Conservation (phyloP, 495 filamentous ascomycete genomes). For the Durotheca rogersii region DNA sequence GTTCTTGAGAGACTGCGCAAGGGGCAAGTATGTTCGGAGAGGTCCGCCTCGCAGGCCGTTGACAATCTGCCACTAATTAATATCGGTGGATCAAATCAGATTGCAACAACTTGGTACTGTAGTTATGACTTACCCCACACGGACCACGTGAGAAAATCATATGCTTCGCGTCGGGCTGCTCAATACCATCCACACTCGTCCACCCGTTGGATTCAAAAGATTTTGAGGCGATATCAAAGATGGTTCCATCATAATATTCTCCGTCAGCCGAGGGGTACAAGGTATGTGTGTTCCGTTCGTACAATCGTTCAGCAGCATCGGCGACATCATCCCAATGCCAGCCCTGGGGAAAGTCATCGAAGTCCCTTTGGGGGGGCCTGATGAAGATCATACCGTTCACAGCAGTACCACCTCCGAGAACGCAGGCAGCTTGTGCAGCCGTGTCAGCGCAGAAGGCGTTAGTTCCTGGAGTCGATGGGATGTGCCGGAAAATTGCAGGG, state of each 20-base stretch:
- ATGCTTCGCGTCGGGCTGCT: conserved; percentile 48
- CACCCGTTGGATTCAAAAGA: conserved; percentile 46
- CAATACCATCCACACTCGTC: conserved; percentile 47
- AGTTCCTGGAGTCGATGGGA: conserved; percentile 14
- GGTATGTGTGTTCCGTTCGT: conserved; percentile 52
- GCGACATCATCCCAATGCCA: conserved; percentile 54
- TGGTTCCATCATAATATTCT: conserved; percentile 50
- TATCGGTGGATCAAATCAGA: neutral
- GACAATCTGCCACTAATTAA: conserved; percentile 10
- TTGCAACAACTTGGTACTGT: neutral
- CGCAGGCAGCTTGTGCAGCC: conserved; percentile 51
- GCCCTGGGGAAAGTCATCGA: conserved; percentile 52
- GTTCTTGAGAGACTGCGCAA: conserved; percentile 45
- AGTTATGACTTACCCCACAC: conserved; percentile 43
- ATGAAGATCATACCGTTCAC: conserved; percentile 56
- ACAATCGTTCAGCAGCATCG: conserved; percentile 46
- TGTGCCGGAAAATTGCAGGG: conserved; percentile 6
- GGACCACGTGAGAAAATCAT: conserved; percentile 47
- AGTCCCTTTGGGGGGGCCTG: conserved; percentile 49
- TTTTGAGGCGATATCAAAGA: conserved; percentile 47
- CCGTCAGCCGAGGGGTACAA: conserved; percentile 51
- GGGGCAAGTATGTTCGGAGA: conserved; percentile 53
- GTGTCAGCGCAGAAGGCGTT: conserved; percentile 46
- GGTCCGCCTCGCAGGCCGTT: conserved; percentile 52
- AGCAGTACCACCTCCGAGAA: conserved; percentile 54